Percentiles rank a stretch among this genome's conserved stretches.
These are phyloP conservation scores for Allium fistulosum DNA, from an alignment of 106 monocot genomes.

Conservation along the genomic window DNA sequence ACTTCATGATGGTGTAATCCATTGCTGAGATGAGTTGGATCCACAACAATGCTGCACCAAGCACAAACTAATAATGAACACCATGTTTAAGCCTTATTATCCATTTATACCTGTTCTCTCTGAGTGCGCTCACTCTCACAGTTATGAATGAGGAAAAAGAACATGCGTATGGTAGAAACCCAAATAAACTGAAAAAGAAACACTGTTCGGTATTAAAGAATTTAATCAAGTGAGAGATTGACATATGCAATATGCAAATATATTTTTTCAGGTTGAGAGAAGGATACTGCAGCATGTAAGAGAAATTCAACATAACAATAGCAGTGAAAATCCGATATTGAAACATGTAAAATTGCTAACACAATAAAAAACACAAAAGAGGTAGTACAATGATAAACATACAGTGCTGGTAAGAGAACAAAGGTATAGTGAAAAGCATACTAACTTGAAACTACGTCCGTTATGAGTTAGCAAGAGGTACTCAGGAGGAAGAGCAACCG, in stretches of 20 bases:
- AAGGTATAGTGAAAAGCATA: conserved; percentile 6
- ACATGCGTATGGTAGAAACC: background rate
- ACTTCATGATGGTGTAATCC: conserved; percentile 90
- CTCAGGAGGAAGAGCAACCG: conserved; percentile 58
- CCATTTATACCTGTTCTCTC: background rate
- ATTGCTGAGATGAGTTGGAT: conserved; percentile 64
- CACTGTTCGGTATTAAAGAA: too few species aligned
- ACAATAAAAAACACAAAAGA: too few species aligned
- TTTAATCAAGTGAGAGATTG: too few species aligned
- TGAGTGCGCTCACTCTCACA: background rate
- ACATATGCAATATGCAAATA: too few species aligned
- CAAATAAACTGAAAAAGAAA: background rate
- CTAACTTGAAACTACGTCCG: conserved; percentile 91
- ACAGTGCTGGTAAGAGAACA: background rate
- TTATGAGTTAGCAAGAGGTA: conserved; percentile 81
- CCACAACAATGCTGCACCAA: conserved; percentile 73
- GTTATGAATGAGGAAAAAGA: background rate
- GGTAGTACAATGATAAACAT: too few species aligned
- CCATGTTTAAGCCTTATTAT: background rate
- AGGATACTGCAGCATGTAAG: too few species aligned
- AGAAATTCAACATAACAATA: too few species aligned
- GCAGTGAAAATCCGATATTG: too few species aligned
- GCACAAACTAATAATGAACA: background rate
- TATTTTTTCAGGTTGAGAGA: too few species aligned
- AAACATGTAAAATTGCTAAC: too few species aligned